Evolutionary conservation across 805 yeast species (phyloP), one percentile per base, ranked within the genome.

Genomic region (Nakazawaea molendinolei): DNA sequence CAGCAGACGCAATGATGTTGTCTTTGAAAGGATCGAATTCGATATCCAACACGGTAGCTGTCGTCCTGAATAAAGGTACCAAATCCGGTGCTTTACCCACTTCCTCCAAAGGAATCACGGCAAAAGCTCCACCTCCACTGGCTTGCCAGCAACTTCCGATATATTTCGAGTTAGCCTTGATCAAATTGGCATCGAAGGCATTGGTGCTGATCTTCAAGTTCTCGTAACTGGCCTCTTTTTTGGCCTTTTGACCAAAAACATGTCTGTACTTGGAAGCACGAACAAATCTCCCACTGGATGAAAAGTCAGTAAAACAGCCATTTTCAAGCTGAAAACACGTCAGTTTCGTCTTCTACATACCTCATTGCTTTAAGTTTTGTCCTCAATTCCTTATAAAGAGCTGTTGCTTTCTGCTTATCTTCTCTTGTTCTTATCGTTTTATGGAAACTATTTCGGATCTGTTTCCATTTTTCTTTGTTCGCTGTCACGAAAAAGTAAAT

Each of bases 51-150:
- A 92, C 97, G 7, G 94, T 81, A 19, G 95, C 96, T 22, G 89
- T 83, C 12, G 98, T 98, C 51, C 96, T 76, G 60, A 90, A 92
- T 46, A 92, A 69, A 2, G 98, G 92, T 33, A 87, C 89, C 42
- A 80, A 76, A 49, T 92, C 99, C 4, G 96, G 97, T 6, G 89
- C 79, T 55, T 89, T 92, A 8, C 98, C 97, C 14, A 76, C 79
- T 57, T 90, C 96, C 7, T 57, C 55, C 18, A 86, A 64, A 2
- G 98, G 98, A 42, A 92, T 77, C 9, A 94, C 84, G 1, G 95
- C 96, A 65, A 92, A 89, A 0, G 97, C 94, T 36, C 99, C 99
- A 44, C 97, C 97, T 27, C 97, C 97, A 8, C 95, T 81, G 22
- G 96, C 70, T 41, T 85, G 86, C 95, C 96, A 87, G 56, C 86